Evolutionary conservation across 495 filamentous ascomycete genomes (phyloP).

Genomic region (Pseudomonodictys pantanalensis): DNA sequence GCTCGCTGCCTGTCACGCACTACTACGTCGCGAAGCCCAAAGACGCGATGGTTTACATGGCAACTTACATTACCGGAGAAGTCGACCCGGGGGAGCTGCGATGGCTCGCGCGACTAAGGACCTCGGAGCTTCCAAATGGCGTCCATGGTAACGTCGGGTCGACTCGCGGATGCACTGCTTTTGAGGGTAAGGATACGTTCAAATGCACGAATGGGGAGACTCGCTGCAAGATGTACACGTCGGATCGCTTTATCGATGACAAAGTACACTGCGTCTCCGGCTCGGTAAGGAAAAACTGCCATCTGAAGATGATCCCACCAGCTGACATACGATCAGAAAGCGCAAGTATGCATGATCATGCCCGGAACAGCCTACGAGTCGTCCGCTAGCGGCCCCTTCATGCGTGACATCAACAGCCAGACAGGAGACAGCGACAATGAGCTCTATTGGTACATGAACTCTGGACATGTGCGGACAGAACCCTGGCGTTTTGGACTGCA

Average conservation of each 20-base stretch:
- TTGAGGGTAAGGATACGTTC: constrained; percentile 30
- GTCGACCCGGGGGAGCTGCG: constrained; percentile 26
- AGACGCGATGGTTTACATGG: constrained; percentile 24
- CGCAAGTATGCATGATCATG: constrained; percentile 25
- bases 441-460: constrained; percentile 30
- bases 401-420: constrained; percentile 29
- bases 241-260: constrained; percentile 27
- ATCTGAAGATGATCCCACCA: not conserved
- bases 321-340: not conserved
- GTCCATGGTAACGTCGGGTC: constrained; percentile 18
- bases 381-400: constrained; percentile 21
- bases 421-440: constrained; percentile 16
- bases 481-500: constrained; percentile 22
- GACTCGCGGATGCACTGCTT: constrained; percentile 15
- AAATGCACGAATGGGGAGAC: constrained; percentile 25
- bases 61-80: constrained; percentile 26
- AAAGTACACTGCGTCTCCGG: constrained; percentile 21
- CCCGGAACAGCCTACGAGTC: constrained; percentile 28
- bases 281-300: not conserved
- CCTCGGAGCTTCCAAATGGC: constrained; percentile 16
- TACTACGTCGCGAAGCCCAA: constrained; percentile 23
- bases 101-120: constrained; percentile 18
- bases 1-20: constrained; percentile 19
- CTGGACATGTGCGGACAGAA: constrained; percentile 24
- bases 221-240: constrained; percentile 26